Base-by-base conservation (phyloP, 345 rosid genomes). In the Arabidopsis suecica region DNA sequence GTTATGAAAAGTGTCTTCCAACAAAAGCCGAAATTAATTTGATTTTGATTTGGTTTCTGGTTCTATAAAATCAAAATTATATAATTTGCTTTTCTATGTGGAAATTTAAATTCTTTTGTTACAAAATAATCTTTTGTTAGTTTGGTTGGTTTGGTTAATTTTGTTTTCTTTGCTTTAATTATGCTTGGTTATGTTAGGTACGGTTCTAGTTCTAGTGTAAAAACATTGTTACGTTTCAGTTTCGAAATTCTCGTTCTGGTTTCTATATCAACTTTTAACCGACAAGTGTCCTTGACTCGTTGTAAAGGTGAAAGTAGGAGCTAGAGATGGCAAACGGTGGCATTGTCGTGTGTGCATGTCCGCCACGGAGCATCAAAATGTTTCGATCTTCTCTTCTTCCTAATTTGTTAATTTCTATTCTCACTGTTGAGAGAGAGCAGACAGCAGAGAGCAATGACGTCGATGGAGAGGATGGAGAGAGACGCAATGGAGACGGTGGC, bases 401-500 rank as follows among this genome's bases (percentile, higher is more conserved):
- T 47, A 34, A 22, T 54, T 54, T 5, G 51, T 53, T 37, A 23
- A 12, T 12, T 71, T 49, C 32, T 14, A 12, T 14, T 47, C 37
- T 36, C 37, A 3, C 1, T 32, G 66, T 1, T 44, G 2, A 56
- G 9, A 50, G 73, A 13, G 8, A 53, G 41, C 18, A 16, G 18
- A 16, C 18, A 16, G 18, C 18, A 28, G 56, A 20, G 9, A 44
- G 9, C 16, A 38, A 69, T 32, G 57, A 59, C 67, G 69, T 70
- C 76, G 5, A 69, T 54, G 49, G 82, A 66, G 41, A 60, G 42
- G 68, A 69, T 69, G 45, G 80, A 78, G 47, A 79, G 74, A 22
- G 88, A 85, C 55, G 79, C 94, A 28, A 48, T 87, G 83, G 84
- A 86, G 8, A 86, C 86, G 6, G 86, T 83, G 71, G 96, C 97